Conservation (phyloP, 129 eudicot genomes). For the Arctium lappa region DNA sequence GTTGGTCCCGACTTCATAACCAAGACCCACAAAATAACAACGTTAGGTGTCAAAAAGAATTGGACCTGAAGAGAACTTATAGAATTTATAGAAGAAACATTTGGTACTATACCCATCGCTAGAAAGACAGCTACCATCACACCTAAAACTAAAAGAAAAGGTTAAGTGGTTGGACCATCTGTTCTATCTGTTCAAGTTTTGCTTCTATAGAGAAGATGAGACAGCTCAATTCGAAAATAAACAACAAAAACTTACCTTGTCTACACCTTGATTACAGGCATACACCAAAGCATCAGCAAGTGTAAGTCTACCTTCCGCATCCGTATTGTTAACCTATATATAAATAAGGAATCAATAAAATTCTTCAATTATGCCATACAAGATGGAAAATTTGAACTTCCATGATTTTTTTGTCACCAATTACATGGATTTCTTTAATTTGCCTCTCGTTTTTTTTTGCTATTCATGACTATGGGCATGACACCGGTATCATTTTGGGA, state of each 20-base stretch:
- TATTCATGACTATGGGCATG: too few species aligned
- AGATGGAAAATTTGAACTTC: background rate
- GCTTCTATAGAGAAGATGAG: too few species aligned
- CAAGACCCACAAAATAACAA: background rate
- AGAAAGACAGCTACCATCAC: too few species aligned
- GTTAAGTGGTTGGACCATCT: too few species aligned
- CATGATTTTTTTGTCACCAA: background rate
- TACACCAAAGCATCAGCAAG: constrained; percentile 98
- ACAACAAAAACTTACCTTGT: constrained; percentile 55
- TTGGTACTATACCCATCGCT: too few species aligned
- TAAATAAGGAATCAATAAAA: background rate
- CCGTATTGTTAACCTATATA: constrained; percentile 86
- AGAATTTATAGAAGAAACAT: too few species aligned
- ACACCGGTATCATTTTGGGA: too few species aligned
- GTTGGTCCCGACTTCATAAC: background rate
- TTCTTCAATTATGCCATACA: background rate
- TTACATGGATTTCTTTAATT: too few species aligned
- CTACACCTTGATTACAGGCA: constrained; percentile 97
- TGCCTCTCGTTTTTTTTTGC: too few species aligned
- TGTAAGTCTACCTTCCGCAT: constrained; percentile 99
- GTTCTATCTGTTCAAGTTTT: too few species aligned
- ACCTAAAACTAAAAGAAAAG: too few species aligned
- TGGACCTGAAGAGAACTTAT: background rate
- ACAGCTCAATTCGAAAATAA: background rate
- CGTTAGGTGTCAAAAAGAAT: background rate